Conservation (phyloP, 768 basidiomycete genomes). For the Multifurca ochricompacta region DNA sequence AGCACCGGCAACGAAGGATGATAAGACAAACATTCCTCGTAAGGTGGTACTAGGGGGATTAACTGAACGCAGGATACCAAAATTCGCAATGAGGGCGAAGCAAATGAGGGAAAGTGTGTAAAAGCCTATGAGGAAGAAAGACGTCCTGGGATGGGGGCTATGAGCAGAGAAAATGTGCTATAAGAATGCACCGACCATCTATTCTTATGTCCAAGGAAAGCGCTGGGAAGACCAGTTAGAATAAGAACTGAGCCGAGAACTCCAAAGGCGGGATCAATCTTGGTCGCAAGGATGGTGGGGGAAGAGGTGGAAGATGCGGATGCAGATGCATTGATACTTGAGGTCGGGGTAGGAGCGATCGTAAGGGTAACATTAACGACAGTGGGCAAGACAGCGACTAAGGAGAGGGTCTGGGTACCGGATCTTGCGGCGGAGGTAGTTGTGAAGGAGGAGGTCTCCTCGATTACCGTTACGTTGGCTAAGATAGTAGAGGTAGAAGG, state of each 20-base stretch:
- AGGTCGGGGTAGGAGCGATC: constrained; percentile 37
- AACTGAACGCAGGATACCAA: constrained; percentile 77
- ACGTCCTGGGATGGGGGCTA: constrained; percentile 51
- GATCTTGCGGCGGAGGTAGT: constrained; percentile 34
- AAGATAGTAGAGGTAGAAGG: constrained; percentile 13
- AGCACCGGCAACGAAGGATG: constrained; percentile 70
- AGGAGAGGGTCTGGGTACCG: constrained; percentile 39
- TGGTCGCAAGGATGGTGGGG: constrained; percentile 45
- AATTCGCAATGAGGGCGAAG: constrained; percentile 79
- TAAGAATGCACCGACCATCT: constrained; percentile 56
- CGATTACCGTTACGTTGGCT: constrained; percentile 37
- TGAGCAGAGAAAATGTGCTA: constrained; percentile 17
- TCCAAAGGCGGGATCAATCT: constrained; percentile 80
- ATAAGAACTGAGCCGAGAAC: constrained; percentile 85
- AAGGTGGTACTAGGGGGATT: constrained; percentile 72
- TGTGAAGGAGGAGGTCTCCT: constrained; percentile 44
- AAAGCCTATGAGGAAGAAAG: constrained; percentile 89
- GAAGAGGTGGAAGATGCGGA: constrained; percentile 30
- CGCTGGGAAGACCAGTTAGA: constrained; percentile 80
- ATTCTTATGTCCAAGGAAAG: constrained; percentile 93
- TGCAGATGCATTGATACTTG: constrained; percentile 27
- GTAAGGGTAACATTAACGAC: constrained; percentile 56
- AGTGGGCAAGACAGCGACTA: constrained; percentile 52
- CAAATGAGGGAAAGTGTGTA: constrained; percentile 84
- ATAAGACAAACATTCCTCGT: constrained; percentile 85